Base-by-base conservation (phyloP, 768 basidiomycete genomes). In the Lactarius sanguifluus region DNA sequence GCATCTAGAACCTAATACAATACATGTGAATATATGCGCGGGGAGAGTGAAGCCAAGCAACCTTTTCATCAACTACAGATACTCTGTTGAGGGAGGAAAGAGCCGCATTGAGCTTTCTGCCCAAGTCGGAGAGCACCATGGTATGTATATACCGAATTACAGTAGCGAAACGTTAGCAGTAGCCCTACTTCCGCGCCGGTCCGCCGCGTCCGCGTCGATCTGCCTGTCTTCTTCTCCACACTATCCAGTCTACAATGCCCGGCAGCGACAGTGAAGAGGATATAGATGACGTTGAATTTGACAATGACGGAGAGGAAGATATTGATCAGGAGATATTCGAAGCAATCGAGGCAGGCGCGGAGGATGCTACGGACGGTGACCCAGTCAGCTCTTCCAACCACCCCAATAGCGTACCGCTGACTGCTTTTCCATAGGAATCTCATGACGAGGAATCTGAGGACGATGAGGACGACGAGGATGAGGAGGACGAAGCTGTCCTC, bases 111-210 rank as follows among this genome's bases (percentile, higher is more conserved):
- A 99, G 90, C 73, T 88, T 91, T 69, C 91, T 86, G 68, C 96
- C 97, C 64, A 99, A 82, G 82, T 98, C 97, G 71, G 92, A 91
- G 73, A 99, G 83, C 75, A 99, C 97, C 97, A 98, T 97, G 72
- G 70, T 79, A 52, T 52, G 70, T 79, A 52, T 52, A 15, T 25
- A 52, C 25, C 5, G 55, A 50, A 20, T 34, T 45, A 34, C 6
- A 36, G 75, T 71, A 74, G 72, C 72, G 16, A 43, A 30, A n/a
- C 40, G 20, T 25, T 45, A 64, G 62, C 32, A 40, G 63, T 57
- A 36, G n/a, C 36, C 30, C 32, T 20, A 8, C 36, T 20, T 55
- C 62, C 15, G 28, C 62, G 2, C 30, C 38, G 45, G 34, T 34
- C 47, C 61, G 36, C 28, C 10, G 34, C 32, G 43, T 34, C 64